Base-by-base conservation (phyloP, 2,329 filamentous ascomycete genomes). In the Botrytis deweyae region DNA sequence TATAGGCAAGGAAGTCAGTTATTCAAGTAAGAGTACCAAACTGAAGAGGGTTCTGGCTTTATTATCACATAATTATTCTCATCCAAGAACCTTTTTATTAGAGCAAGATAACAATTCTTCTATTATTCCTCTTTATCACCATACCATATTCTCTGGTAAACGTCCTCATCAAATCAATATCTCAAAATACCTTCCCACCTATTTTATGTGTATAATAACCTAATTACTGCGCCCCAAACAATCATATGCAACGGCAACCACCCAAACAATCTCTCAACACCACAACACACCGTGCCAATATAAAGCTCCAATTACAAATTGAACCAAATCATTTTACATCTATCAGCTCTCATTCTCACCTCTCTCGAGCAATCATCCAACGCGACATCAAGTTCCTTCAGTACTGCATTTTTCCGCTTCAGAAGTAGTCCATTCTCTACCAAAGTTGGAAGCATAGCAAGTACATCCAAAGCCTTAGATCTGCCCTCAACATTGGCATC, bases 391-490 rank as follows among this genome's bases (percentile, higher is more conserved):
- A 81, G 72, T 74, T 81, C 79, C 6, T 36, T 71, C 12, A 78
- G 73, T 2, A 81, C 66, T 64, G 72, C 72, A 18, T 61, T 74
- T 25, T 77, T 77, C 16, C 77, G 61, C 59, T 76, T 75, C 7
- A 77, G 22, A 16, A 79, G 58, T 12, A 74, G 52, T 14, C 65
- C 55, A 6, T 74, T 69, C 14, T 74, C 70, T 6, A 80, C 65
- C 64, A 76, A 63, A 33, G 74, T 75, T 7, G 78, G 74, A 8
- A 82, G 52, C 22, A 75, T 38, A n/a, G 68, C 74, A 7, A 82
- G 64, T 22, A 80, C 78, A n/a, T 80, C 77, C n/a, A 81, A 58
- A 18, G 80, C 80, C 33, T 77, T 75, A 1, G 73, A 73, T 66
- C 80, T 76, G 58, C 78, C 78, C 6, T 73, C 62, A 9, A 77